Evolutionary conservation across 305 asterid genomes (phyloP), one percentile per base, ranked within the genome.

Genomic region (Solanum chacoense): DNA sequence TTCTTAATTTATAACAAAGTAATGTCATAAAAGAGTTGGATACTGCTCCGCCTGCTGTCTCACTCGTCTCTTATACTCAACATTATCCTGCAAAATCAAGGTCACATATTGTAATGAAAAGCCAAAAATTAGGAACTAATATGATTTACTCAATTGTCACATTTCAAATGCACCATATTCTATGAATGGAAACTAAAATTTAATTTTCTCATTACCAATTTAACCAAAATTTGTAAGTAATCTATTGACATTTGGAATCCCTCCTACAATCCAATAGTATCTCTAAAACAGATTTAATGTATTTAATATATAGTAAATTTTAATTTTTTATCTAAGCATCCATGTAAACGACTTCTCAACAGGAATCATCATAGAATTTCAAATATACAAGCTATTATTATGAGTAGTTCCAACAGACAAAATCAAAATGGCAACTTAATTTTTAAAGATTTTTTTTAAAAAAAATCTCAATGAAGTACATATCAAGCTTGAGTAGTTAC

Each of bases 401-500:
- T 73, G n/a, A 7, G 2, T 35, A 31, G 24, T 73, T 73, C 5
- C 7, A 32, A 35, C 0, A 31, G 5, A 37, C 3, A 55, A n/a
- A 16, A 89, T 32, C 59, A 36, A 67, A 67, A 67, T 11, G 74
- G 8, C 31, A 67, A 11, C 74, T 67, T 24, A 13, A 42, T 12
- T 42, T 42, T 42, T 42, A 6, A 50, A 14, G 63, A 13, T 40
- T 13, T 45, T 12, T 42, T 13, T 42, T 13, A 5, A 13, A 42
- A 42, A 40, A 32, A 42, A 79, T 11, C 1, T 14, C 11, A 71
- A 12, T 28, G 11, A 35, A 76, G 18, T 20, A 34, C 83, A 76
- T 9, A 84, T 29, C 32, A 29, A 7, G 50, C 40, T 84, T 67
- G 22, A 69, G 8, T 32, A 3, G 29, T 22, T 78, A 94, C 95